Conservation (phyloP, 345 rosid genomes). For the Heritiera fomes region DNA sequence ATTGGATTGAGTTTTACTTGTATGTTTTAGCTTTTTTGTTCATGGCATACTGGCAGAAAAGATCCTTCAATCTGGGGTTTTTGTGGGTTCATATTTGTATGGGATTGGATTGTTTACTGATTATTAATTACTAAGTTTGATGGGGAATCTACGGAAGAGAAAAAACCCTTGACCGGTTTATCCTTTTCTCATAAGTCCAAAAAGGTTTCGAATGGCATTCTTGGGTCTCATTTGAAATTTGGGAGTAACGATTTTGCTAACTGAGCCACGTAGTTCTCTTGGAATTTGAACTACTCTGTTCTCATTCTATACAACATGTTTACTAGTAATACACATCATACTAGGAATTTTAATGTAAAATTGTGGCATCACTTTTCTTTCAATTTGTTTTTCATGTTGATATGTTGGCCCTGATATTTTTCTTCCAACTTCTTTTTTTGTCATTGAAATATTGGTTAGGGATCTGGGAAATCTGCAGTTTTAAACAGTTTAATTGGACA, state of each 20-base stretch:
- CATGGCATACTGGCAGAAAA: neutral
- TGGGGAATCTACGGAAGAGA: neutral
- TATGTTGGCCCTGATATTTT: neutral
- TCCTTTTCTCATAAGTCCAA: neutral
- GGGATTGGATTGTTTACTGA: neutral
- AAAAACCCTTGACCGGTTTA: neutral
- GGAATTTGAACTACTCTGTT: neutral
- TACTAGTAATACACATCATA: neutral
- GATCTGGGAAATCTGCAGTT: conserved; percentile 95
- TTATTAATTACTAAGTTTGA: neutral
- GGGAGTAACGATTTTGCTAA: neutral
- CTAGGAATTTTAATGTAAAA: neutral
- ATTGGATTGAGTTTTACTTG: conserved; percentile 18
- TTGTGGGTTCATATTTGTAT: conserved; percentile 2
- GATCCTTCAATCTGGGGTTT: conserved; percentile 15
- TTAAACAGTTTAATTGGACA: conserved; percentile 92
- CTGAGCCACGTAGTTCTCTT: neutral
- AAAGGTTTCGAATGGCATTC: neutral
- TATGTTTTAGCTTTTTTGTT: neutral
- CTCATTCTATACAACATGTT: conserved; percentile 7
- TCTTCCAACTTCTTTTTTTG: neutral
- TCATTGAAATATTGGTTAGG: conserved; percentile 38
- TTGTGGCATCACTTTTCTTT: neutral
- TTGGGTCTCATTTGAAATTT: neutral
- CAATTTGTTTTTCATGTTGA: conserved; percentile 6